A percentile compares a stretch with the other conserved stretches of the same genome.
phyloP scores from a whole-genome alignment of 2,329 filamentous ascomycete species.

The Diaporthe citri region DNA sequence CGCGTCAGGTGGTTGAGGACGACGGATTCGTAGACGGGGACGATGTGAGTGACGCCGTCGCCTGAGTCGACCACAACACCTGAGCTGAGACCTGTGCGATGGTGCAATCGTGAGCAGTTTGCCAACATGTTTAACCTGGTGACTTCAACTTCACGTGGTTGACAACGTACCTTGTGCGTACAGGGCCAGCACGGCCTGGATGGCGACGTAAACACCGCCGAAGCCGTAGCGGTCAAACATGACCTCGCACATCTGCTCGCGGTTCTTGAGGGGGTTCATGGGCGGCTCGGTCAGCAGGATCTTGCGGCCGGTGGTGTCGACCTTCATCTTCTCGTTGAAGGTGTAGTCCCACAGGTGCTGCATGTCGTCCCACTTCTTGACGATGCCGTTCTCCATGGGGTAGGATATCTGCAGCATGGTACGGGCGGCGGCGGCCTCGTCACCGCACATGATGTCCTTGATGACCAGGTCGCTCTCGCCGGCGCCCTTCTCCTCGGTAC shows the following conservation, averaged over 20 bases:
- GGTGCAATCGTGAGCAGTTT: slow-evolving; percentile 9
- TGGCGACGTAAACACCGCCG: slow-evolving; percentile 96
- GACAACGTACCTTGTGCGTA: slow-evolving; percentile 86
- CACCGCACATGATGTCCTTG: slow-evolving; percentile 99
- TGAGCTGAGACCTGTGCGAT: slow-evolving; percentile 77
- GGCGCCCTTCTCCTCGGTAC: slow-evolving; percentile 84
- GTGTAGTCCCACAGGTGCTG: slow-evolving; percentile 99
- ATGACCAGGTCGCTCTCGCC: slow-evolving; percentile 71
- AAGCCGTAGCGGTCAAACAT: slow-evolving; percentile 99
- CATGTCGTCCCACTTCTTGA: slow-evolving; percentile 99
- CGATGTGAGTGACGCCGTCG: slow-evolving; percentile 98
- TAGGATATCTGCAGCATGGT: slow-evolving; percentile 99
- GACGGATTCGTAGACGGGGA: slow-evolving; percentile 97
- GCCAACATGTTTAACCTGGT: not conserved
- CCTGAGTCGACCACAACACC: slow-evolving; percentile 99
- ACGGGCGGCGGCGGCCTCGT: slow-evolving; percentile 94
- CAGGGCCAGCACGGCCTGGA: slow-evolving; percentile 94
- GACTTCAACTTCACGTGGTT: not conserved
- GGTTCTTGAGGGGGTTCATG: slow-evolving; percentile 97
- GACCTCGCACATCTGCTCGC: slow-evolving; percentile 98
- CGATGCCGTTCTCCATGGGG: slow-evolving; percentile 99
- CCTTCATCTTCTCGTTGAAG: slow-evolving; percentile 95
- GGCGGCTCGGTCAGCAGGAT: slow-evolving; percentile 97
- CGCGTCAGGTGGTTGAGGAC: slow-evolving; percentile 97
- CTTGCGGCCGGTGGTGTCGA: slow-evolving; percentile 92